These are phyloP conservation scores for Blastocystis hominis DNA, from an alignment of 352 stramenopile species.

Conservation along the genomic window DNA sequence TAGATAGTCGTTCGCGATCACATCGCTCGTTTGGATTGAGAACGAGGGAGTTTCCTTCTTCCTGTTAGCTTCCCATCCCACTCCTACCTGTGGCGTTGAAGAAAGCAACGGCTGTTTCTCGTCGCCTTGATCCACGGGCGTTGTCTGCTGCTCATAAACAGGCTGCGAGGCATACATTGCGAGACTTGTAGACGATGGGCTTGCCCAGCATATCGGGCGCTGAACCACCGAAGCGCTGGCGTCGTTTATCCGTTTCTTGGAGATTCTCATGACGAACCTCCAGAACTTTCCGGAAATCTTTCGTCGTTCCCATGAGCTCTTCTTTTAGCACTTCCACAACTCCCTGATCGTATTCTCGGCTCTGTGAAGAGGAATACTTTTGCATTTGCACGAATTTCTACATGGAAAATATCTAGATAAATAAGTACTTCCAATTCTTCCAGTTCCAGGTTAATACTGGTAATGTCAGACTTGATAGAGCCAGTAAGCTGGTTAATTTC, in stretches of 20 bases:
- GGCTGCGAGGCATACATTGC: neutral
- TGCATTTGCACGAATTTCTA: slow-evolving; percentile 36
- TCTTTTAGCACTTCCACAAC: slow-evolving; percentile 53
- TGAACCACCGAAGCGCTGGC: neutral
- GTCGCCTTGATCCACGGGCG: neutral
- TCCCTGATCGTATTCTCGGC: slow-evolving; percentile 30
- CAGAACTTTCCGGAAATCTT: slow-evolving; percentile 45
- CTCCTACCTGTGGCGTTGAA: neutral
- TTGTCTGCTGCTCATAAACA: neutral
- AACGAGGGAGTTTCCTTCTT: neutral
- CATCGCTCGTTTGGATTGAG: slow-evolving; percentile 23
- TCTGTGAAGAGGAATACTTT: slow-evolving; percentile 31
- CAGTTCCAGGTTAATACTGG: slow-evolving; percentile 13
- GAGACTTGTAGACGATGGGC: slow-evolving; percentile 41
- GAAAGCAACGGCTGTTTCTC: neutral
- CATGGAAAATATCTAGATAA: neutral
- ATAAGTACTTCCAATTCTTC: slow-evolving; percentile 47
- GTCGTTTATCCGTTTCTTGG: slow-evolving; percentile 32
- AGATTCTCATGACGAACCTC: slow-evolving; percentile 46
- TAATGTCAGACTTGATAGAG: slow-evolving; percentile 53
- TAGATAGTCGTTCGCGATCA: slow-evolving; percentile 48
- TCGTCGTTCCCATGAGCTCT: slow-evolving; percentile 48
- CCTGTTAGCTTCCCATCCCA: neutral
- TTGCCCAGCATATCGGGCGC: neutral
- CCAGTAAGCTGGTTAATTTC: slow-evolving; percentile 43